phyloP scores from a whole-genome alignment of 441 rosid species.

The Hypseocharis bilobata region DNA sequence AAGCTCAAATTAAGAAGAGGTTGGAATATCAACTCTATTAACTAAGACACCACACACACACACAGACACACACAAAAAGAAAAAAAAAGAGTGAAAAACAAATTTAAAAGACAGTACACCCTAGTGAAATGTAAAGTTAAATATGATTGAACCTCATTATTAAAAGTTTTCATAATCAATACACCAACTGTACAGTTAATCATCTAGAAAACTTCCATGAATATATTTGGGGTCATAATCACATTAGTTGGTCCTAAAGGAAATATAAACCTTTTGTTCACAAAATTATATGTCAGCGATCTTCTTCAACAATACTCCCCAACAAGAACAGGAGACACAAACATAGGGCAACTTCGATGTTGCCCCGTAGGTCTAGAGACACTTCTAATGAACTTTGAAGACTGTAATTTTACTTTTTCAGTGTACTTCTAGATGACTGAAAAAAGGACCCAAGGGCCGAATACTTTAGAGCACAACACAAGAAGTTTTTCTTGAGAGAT shows the following conservation, averaged over 20 bases:
- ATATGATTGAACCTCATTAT: neutral
- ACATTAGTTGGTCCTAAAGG: neutral
- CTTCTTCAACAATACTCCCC: neutral
- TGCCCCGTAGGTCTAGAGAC: neutral
- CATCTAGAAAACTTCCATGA: conserved; percentile 9
- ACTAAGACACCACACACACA: neutral
- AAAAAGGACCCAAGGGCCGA: neutral
- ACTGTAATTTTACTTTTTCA: neutral
- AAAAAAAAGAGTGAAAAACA: neutral
- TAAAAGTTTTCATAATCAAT: neutral
- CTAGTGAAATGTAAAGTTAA: neutral
- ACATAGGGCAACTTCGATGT: neutral
- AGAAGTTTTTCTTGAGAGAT: neutral
- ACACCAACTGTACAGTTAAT: neutral
- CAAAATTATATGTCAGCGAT: neutral
- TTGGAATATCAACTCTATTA: neutral
- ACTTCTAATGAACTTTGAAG: neutral
- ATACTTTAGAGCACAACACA: neutral
- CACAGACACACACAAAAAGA: neutral
- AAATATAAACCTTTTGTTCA: neutral
- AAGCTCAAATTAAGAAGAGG: neutral
- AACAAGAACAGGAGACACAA: neutral
- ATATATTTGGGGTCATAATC: neutral
- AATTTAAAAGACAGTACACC: neutral
- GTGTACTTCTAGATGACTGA: neutral